Base-by-base conservation (phyloP, 192 early-diverging fungal genomes). In the Thamnidium elegans region DNA sequence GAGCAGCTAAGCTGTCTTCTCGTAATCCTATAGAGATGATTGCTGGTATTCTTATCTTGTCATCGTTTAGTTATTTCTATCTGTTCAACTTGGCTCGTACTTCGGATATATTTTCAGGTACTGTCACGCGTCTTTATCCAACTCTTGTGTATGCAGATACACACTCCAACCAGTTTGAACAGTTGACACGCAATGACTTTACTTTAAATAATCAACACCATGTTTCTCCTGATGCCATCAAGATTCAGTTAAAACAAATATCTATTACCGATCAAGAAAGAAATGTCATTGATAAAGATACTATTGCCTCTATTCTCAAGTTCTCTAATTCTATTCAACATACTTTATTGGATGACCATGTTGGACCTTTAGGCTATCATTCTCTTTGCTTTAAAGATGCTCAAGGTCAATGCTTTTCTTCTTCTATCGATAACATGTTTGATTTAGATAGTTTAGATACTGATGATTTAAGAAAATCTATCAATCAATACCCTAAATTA, bases 21-120 rank as follows among this genome's bases (percentile, higher is more conserved):
- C 83, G 85, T 62, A 86, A 88, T 72, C 92, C 92, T 50, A 90
- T 94, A 62, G 92, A 94, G 75, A 85, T 82, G 61, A 91, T 94
- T 62, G 82, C 82, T 43, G 72, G 83, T 56, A 84, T 83, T 58
- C 72, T 89, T 43, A 78, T 92, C 46, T 68, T 92, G 17, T 90
- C 89, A 23, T 85, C 87, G 13, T 92, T 87, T 68, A 80, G 82
- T 30, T 94, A 92, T 72, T 87, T 90, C 71, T 86, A 83, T 8
- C 79, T 94, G 20, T 86, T 89, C 77, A 83, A 90, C 69, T 79
- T 86, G 8, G 80, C 86, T 39, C 72, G 84, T 48, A 81, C 85
- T 50, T 89, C 88, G 42, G 84, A 85, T 50, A 78, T 87, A 53
- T 89, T 90, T 50, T 68, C 73, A 52, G 78, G 62, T 17, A 77